These are phyloP conservation scores for Danielia oregonensis DNA, from an alignment of 805 yeast species.

Conservation along the genomic window DNA sequence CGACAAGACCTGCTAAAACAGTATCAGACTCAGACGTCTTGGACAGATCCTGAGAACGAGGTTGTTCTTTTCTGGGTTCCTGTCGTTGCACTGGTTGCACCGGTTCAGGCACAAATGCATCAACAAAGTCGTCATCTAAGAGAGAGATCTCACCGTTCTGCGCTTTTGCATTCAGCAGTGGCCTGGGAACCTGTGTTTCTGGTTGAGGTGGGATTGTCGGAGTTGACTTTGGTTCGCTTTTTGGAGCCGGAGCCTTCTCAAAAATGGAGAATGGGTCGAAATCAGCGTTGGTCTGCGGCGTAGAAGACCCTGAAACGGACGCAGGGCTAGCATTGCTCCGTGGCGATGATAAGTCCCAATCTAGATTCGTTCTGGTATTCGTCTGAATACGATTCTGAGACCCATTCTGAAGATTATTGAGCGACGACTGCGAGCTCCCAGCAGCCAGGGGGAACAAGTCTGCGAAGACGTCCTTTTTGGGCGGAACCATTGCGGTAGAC, in stretches of 20 bases:
- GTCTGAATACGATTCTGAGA: no score
- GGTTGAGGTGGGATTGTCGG: no score
- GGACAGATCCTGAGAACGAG: neutral
- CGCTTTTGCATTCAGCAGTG: neutral
- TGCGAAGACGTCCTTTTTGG: conserved; percentile 44
- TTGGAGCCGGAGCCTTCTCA: no score
- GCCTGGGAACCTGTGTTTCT: no score
- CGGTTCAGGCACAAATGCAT: conserved; percentile 22
- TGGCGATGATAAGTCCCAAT: no score
- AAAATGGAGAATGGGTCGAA: conserved; percentile 3
- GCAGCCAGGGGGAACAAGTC: conserved; percentile 37
- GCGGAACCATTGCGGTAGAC: conserved; percentile 21
- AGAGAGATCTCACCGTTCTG: conserved; percentile 14
- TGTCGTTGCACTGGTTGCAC: conserved; percentile 1
- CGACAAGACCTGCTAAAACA: conserved; percentile 64
- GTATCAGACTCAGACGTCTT: conserved; percentile 32
- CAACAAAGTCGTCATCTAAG: conserved; percentile 43
- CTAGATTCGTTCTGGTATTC: no score
- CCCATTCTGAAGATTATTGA: no score
- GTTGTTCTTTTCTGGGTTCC: neutral
- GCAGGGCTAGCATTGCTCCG: no score
- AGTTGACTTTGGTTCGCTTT: no score
- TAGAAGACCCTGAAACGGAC: no score
- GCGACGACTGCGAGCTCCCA: conserved; percentile 11
- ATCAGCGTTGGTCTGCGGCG: neutral